These are phyloP conservation scores for Venturia asperata DNA, from an alignment of 2,329 filamentous ascomycete species.

Conservation along the genomic window DNA sequence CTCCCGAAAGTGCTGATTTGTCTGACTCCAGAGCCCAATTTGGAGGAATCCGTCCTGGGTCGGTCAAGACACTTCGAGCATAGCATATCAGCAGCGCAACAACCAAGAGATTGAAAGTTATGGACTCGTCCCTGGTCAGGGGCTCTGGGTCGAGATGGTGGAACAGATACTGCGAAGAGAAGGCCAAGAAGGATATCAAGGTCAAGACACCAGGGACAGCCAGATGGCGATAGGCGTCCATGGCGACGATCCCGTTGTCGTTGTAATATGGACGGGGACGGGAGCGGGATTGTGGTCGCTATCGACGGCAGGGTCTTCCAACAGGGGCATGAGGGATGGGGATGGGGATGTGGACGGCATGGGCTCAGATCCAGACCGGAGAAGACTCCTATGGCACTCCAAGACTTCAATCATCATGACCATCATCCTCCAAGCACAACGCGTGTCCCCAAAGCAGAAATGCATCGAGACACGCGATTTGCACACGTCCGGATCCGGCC, in stretches of 20 bases:
- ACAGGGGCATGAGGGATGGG: neutral
- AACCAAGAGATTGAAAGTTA: constrained; percentile 61
- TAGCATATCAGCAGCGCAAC: constrained; percentile 63
- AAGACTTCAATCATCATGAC: too few species aligned
- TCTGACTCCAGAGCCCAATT: constrained; percentile 29
- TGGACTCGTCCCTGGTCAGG: constrained; percentile 49
- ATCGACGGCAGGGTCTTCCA: neutral
- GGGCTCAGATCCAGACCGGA: too few species aligned
- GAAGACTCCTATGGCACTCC: too few species aligned
- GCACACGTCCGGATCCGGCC: neutral
- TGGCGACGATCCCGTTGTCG: neutral
- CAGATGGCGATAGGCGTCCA: constrained; percentile 29
- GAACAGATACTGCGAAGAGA: constrained; percentile 67
- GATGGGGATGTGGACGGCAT: too few species aligned
- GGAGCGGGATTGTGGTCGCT: neutral
- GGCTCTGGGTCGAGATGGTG: constrained; percentile 51
- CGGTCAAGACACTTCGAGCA: constrained; percentile 53
- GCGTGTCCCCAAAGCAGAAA: neutral
- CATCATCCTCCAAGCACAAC: too few species aligned
- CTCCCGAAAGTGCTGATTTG: neutral
- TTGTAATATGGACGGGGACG: neutral
- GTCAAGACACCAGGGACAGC: constrained; percentile 62
- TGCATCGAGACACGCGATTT: neutral
- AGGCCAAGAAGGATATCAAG: constrained; percentile 63
- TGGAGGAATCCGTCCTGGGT: constrained; percentile 49